These are phyloP conservation scores for Eustoma russellianum DNA, from an alignment of 257 asterid genomes.

Conservation along the genomic window DNA sequence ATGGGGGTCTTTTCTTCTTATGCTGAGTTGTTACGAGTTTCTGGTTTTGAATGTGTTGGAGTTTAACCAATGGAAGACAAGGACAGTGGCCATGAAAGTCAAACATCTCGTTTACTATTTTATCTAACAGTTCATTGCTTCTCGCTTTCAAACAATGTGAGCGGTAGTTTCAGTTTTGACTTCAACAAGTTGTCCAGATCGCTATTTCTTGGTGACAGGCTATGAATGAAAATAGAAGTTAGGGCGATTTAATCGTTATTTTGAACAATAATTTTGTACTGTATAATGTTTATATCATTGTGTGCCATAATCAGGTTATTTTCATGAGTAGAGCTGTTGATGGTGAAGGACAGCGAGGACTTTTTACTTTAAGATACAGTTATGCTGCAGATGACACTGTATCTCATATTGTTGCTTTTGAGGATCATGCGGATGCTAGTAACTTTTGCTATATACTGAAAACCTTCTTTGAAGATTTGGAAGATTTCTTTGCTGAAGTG, in stretches of 20 bases:
- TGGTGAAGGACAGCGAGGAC: constrained; percentile 44
- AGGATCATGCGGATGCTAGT: constrained; percentile 73
- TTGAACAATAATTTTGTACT: too few relatives aligned
- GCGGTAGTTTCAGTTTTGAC: too few relatives aligned
- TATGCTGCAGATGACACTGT: constrained; percentile 21
- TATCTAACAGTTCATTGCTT: too few relatives aligned
- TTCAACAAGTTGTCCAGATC: too few relatives aligned
- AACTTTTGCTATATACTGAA: constrained; percentile 66
- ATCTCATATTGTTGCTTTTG: constrained; percentile 69
- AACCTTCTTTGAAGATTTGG: constrained; percentile 56
- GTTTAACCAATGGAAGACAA: too few relatives aligned
- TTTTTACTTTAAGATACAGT: constrained; percentile 36
- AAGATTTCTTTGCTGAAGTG: constrained; percentile 55
- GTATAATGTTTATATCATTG: neutral
- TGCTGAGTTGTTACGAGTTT: too few relatives aligned
- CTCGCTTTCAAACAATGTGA: too few relatives aligned
- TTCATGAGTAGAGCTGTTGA: constrained; percentile 41
- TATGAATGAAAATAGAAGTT: neutral
- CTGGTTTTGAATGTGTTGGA: too few relatives aligned
- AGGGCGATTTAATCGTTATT: neutral
- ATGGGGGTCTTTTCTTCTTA: too few relatives aligned
- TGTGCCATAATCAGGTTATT: constrained; percentile 37
- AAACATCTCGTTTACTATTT: too few relatives aligned
- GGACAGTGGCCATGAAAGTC: too few relatives aligned
- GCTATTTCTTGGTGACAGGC: too few relatives aligned